Conservation (phyloP, 139 green algal species). For the Chlorella sp. region DNA sequence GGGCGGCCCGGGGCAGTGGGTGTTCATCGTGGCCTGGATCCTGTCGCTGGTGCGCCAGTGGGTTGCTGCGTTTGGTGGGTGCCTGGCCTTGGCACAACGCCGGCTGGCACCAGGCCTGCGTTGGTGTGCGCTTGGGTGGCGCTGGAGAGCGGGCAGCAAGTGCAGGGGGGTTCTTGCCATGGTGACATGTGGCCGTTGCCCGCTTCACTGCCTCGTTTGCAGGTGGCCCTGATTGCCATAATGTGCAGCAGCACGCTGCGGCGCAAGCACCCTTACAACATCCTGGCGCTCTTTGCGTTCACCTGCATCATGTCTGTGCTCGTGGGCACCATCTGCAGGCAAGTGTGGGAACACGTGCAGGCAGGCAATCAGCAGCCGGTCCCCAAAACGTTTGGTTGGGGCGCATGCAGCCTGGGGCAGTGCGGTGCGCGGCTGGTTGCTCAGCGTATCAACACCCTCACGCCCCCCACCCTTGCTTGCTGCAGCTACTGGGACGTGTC, state of each 20-base stretch:
- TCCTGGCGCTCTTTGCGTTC: slow-evolving; percentile 52
- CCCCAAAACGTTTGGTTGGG: background rate
- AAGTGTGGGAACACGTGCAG: background rate
- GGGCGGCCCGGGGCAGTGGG: slow-evolving; percentile 32
- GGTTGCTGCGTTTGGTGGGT: too few species aligned
- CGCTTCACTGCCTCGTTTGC: background rate
- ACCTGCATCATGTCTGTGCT: slow-evolving; percentile 47
- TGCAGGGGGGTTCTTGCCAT: background rate
- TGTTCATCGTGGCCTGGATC: slow-evolving; percentile 34
- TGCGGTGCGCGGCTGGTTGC: too few species aligned
- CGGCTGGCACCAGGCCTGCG: too few species aligned
- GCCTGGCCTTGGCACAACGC: too few species aligned
- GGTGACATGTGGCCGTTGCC: background rate
- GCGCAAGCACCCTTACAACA: slow-evolving; percentile 56
- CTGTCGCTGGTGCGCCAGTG: slow-evolving; percentile 12
- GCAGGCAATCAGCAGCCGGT: background rate
- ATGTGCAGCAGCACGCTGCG: slow-evolving; percentile 46
- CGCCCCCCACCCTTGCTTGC: background rate
- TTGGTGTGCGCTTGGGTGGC: too few species aligned
- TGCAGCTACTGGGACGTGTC: background rate
- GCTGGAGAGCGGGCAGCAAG: too few species aligned
- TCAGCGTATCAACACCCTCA: background rate
- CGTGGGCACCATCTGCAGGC: slow-evolving; percentile 55
- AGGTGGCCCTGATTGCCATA: slow-evolving; percentile 40
- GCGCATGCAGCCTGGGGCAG: too few species aligned